These are phyloP conservation scores for Paramecium primaurelia DNA, from an alignment of 73 alveolate genomes.

Conservation along the genomic window DNA sequence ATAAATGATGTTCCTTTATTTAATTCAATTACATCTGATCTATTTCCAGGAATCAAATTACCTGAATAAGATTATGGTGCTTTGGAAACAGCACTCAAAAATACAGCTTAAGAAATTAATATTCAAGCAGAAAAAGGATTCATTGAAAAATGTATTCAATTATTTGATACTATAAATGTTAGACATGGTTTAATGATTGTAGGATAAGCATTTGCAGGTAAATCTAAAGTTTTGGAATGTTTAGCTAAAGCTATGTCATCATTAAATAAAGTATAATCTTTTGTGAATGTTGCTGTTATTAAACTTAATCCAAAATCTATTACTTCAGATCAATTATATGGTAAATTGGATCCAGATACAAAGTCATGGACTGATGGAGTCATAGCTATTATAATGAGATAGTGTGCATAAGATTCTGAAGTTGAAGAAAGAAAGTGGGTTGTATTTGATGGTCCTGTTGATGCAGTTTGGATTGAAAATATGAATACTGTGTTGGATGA, in stretches of 20 bases:
- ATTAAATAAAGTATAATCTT: slow-evolving; percentile 48
- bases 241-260: slow-evolving; percentile 96
- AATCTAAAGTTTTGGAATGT: slow-evolving; percentile 72
- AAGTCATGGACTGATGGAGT: slow-evolving; percentile 97
- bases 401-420: slow-evolving; percentile 86
- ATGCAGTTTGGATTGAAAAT: slow-evolving; percentile 96
- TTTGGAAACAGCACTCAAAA: slow-evolving; percentile 50
- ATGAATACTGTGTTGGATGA: slow-evolving; percentile 97
- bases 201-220: slow-evolving; percentile 89
- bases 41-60: slow-evolving; percentile 97
- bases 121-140: slow-evolving; percentile 92
- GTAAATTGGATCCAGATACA: slow-evolving; percentile 82
- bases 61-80: slow-evolving; percentile 89
- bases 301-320: slow-evolving; percentile 83
- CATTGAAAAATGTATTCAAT: slow-evolving; percentile 97
- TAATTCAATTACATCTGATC: slow-evolving; percentile 98
- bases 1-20: slow-evolving; percentile 99
- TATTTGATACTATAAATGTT: slow-evolving; percentile 96
- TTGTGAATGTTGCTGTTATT: slow-evolving; percentile 67
- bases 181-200: slow-evolving; percentile 96
- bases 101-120: slow-evolving; percentile 63
- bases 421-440: slow-evolving; percentile 88
- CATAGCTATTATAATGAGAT: slow-evolving; percentile 92
- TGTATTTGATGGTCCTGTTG: slow-evolving; percentile 96
- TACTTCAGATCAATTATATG: slow-evolving; percentile 77